Conservation (phyloP, 73 alveolate species). For the Tetrahymena thermophila region DNA sequence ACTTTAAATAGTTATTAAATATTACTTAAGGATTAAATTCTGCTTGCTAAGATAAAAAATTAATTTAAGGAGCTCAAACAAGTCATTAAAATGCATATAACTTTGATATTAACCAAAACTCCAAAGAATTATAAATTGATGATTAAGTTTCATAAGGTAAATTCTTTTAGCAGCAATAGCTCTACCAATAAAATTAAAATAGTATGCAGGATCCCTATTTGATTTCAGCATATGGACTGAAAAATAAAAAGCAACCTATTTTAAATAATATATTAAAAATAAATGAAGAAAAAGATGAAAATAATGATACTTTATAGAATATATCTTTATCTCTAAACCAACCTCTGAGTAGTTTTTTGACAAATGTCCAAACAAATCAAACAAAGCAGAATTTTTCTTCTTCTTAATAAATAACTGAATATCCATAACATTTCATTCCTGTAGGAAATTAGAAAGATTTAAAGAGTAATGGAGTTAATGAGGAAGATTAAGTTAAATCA, state of each 20-base stretch:
- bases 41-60: background rate
- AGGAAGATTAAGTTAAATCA: background rate
- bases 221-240: background rate
- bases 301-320: background rate
- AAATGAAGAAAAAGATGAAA: background rate
- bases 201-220: background rate
- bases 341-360: background rate
- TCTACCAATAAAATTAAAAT: no score
- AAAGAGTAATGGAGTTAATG: background rate
- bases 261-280: background rate
- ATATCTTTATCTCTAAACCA: background rate
- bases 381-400: background rate
- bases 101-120: no score
- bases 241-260: background rate
- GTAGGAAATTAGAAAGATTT: background rate
- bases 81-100: background rate
- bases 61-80: no score
- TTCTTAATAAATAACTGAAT: background rate
- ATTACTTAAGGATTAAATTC: background rate
- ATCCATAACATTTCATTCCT: background rate
- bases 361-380: background rate
- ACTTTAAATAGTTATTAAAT: background rate
- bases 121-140: no score
- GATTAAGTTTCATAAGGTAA: no score
- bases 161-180: background rate